Percentiles rank a stretch among this genome's conserved stretches.
Evolutionary conservation across 495 filamentous ascomycete species (phyloP).

Genomic region (Neurospora sp.): DNA sequence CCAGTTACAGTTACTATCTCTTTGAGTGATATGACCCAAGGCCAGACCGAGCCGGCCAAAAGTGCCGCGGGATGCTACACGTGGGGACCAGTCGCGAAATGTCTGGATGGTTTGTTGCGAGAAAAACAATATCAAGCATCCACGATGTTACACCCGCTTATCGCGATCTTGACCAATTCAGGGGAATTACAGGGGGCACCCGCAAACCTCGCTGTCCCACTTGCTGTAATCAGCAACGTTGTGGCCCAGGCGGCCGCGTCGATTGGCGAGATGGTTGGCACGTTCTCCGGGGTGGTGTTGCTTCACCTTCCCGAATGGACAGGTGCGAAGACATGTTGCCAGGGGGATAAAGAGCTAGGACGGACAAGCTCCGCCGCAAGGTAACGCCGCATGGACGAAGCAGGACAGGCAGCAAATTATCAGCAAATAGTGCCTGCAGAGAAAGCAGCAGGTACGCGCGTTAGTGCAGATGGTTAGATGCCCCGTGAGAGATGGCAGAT

Average conservation of each 20-base stretch:
- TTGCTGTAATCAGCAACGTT: neutral
- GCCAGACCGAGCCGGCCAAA: neutral
- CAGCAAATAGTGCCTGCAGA: neutral
- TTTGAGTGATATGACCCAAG: neutral
- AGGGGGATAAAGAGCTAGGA: neutral
- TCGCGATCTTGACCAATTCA: conserved; percentile 1
- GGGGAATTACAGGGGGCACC: neutral
- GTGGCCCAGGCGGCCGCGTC: neutral
- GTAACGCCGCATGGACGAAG: neutral
- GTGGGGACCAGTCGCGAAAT: neutral
- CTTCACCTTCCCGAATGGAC: conserved; percentile 11
- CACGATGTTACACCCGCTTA: neutral
- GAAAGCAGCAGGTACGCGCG: neutral
- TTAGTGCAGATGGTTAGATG: neutral
- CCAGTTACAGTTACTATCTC: neutral
- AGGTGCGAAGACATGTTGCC: conserved; percentile 3
- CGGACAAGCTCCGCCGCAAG: neutral
- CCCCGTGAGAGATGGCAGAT: neutral
- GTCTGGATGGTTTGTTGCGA: neutral
- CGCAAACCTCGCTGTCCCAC: neutral
- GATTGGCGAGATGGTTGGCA: conserved; percentile 2
- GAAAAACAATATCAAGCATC: neutral
- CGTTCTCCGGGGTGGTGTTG: neutral
- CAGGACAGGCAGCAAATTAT: neutral
- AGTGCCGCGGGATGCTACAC: neutral